A percentile compares a stretch with the other conserved stretches of the same genome.
Conservation (phyloP, 441 rosid genomes). For the Theobroma grandiflorum region DNA sequence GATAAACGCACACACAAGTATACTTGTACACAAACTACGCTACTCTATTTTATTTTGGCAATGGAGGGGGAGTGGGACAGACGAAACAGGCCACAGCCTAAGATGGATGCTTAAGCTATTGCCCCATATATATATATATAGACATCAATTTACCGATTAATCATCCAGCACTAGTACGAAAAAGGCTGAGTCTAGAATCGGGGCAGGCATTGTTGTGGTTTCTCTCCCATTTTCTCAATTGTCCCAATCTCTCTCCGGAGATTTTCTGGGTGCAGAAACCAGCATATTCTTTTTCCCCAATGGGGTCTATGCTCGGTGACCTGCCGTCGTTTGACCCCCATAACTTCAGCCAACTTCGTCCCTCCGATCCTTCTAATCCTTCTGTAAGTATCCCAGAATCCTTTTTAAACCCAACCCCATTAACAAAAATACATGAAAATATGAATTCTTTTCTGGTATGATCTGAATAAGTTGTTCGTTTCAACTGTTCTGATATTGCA, state of each 20-base stretch:
- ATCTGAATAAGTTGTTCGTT: slow-evolving; percentile 15
- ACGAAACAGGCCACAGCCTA: not conserved
- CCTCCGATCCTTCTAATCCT: slow-evolving; percentile 87
- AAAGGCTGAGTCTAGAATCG: slow-evolving; percentile 28
- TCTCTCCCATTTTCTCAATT: not conserved
- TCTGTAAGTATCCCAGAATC: slow-evolving; percentile 52
- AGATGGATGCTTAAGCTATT: not conserved
- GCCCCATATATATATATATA: not conserved
- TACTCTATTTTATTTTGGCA: not conserved
- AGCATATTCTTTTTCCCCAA: slow-evolving; percentile 34
- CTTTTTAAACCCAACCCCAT: not conserved
- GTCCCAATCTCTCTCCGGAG: slow-evolving; percentile 26
- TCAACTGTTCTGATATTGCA: not conserved
- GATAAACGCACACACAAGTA: too few relatives aligned
- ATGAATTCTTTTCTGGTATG: slow-evolving; percentile 1
- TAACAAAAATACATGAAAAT: not conserved
- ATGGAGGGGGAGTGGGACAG: not conserved
- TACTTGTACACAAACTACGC: too few relatives aligned
- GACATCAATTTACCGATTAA: not conserved
- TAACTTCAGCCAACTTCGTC: slow-evolving; percentile 86
- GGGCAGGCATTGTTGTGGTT: slow-evolving; percentile 19
- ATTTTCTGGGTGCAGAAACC: slow-evolving; percentile 40
- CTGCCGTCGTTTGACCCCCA: slow-evolving; percentile 88
- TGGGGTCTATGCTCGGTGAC: slow-evolving; percentile 79
- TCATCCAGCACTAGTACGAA: slow-evolving; percentile 10